Conservation (phyloP, 331 rosid species). For the Malus hybrid region DNA sequence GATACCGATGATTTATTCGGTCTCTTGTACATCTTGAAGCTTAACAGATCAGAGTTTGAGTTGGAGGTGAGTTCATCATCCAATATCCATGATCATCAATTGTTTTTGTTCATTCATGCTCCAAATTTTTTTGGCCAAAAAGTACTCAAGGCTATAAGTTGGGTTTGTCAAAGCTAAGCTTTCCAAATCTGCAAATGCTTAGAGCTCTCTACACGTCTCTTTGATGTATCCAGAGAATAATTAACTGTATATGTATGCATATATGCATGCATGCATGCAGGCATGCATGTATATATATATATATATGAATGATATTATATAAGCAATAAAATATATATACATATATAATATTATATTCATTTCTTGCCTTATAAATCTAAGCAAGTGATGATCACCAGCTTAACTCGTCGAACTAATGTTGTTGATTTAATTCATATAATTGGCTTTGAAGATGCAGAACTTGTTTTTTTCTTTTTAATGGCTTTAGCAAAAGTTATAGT, state of each 20-base stretch:
- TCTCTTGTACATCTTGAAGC: slow-evolving; percentile 79
- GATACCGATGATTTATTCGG: slow-evolving; percentile 86
- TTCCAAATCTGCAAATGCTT: background rate
- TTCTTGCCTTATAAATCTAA: background rate
- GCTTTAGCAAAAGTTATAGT: too few species aligned
- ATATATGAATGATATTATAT: too few species aligned
- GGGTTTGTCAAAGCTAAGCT: background rate
- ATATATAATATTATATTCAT: background rate
- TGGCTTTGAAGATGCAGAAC: background rate
- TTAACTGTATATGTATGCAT: background rate
- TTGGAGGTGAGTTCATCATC: slow-evolving; percentile 50
- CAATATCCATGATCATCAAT: background rate
- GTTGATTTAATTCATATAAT: background rate
- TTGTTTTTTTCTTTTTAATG: background rate
- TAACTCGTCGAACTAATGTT: background rate
- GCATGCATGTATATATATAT: too few species aligned
- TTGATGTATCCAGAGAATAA: background rate
- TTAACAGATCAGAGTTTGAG: slow-evolving; percentile 71
- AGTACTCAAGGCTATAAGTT: background rate
- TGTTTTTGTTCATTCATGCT: background rate
- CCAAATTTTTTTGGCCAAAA: background rate
- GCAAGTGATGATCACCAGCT: background rate
- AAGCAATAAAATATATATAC: too few species aligned
- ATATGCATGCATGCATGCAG: background rate
- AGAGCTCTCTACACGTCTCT: background rate